Evolutionary conservation across 495 filamentous ascomycete species (phyloP), one percentile per base, ranked within the genome.

Genomic region (Annulohypoxylon stygium): DNA sequence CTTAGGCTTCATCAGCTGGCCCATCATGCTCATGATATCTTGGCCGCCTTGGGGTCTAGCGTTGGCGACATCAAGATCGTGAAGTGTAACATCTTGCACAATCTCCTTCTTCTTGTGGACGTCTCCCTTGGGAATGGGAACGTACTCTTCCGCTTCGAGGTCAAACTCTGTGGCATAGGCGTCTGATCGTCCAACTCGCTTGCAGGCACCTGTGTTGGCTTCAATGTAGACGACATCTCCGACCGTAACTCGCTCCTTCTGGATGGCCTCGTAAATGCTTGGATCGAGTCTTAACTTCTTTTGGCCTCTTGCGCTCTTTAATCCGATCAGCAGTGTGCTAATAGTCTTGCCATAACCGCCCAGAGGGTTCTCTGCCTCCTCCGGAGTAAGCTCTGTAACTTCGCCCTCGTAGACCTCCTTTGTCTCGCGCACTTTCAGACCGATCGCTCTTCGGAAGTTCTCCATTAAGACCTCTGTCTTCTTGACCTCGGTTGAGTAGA

Each of bases 41-140:
- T 99, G 96, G 63, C 96, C 96, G 36, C 96, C 95, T 85, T 97
- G 88, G 11, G 96, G 97, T 66, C 95, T 87, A 10, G 96, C 93
- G 75, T 99, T 99, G 71, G 96, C 96, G 71, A 97, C 93, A 78
- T 99, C 96, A 54, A 99, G 84, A 75, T 99, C 96, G 76, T 99
- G 96, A 65, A 99, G 86, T 36, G 95, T 97, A 65, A 99, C 96
- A 78, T 98, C 96, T 79, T 99, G 96, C n/a, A 99, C 96, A 64
- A 98, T 95, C 83, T 99, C 96, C 85, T 99, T 99, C 88, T 98
- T 97, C 87, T 98, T 99, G 84, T 98, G 96, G 43, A 99, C 96
- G 75, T 99, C 96, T 47, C 96, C 96, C 83, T 99, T 98, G 18
- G 96, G 96, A 66, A 99, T 96, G 4, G 96, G 96, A 57, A 98